Conservation (phyloP, 2,329 filamentous ascomycete species). For the Colletotrichum acutatum region DNA sequence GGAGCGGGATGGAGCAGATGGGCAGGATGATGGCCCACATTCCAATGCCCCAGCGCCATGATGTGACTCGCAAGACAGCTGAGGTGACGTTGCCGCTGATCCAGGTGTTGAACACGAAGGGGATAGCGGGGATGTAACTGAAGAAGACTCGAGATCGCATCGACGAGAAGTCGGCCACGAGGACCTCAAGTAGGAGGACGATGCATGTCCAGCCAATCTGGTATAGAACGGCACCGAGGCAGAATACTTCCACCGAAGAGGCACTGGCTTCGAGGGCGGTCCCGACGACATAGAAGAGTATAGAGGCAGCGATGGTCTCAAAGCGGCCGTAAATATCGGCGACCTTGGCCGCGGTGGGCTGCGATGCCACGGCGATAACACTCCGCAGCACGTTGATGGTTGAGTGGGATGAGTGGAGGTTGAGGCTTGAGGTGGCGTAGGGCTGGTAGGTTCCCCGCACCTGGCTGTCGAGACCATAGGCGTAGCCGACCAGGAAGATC, state of each 20-base stretch:
- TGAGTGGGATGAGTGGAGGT: constrained; percentile 64
- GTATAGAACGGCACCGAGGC: constrained; percentile 65
- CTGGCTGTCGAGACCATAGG: constrained; percentile 67
- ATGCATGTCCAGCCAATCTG: constrained; percentile 69
- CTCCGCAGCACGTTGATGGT: constrained; percentile 68
- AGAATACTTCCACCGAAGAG: constrained; percentile 59
- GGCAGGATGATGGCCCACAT: constrained; percentile 74
- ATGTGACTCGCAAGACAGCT: constrained; percentile 59
- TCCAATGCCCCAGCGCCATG: constrained; percentile 72
- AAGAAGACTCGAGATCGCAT: constrained; percentile 69
- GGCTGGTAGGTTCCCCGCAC: constrained; percentile 65
- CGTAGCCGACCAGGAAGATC: constrained; percentile 70
- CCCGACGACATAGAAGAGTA: constrained; percentile 65
- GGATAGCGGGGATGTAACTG: constrained; percentile 69
- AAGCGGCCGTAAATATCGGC: constrained; percentile 72
- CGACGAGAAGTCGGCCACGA: constrained; percentile 70
- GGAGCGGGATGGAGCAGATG: constrained; percentile 63
- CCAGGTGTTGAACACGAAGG: constrained; percentile 73
- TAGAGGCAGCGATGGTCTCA: constrained; percentile 65
- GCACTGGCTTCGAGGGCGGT: constrained; percentile 66
- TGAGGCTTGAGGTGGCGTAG: constrained; percentile 62
- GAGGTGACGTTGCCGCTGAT: constrained; percentile 67
- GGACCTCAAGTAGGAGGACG: constrained; percentile 68
- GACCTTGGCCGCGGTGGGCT: constrained; percentile 70
- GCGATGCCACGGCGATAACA: constrained; percentile 68